Conservation (phyloP, 768 basidiomycete genomes). For the Postia placenta region DNA sequence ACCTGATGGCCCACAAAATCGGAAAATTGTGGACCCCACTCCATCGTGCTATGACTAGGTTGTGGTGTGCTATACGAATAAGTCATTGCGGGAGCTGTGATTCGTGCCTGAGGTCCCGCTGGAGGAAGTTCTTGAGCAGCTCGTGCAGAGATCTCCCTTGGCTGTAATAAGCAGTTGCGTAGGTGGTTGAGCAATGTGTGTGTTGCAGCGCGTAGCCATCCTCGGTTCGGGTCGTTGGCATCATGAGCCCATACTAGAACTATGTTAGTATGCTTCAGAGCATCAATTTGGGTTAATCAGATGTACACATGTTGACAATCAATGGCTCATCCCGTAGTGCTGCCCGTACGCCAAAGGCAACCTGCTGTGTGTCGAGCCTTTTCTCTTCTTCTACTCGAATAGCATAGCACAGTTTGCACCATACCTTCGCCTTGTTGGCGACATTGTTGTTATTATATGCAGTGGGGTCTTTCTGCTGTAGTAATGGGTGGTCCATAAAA, state of each 20-base stretch:
- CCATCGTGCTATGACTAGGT: neutral
- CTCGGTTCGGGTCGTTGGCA: neutral
- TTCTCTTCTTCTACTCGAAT: neutral
- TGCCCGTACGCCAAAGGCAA: neutral
- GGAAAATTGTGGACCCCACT: neutral
- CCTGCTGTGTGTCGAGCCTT: neutral
- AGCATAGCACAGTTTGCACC: neutral
- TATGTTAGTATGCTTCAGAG: neutral
- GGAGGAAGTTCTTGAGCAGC: neutral
- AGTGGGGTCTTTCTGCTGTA: neutral
- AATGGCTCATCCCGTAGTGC: neutral
- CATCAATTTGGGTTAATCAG: neutral
- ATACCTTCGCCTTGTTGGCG: neutral
- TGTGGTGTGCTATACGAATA: neutral
- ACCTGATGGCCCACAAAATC: neutral
- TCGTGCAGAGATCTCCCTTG: neutral
- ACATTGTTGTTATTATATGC: neutral
- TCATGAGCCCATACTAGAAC: neutral
- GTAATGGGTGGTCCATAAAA: neutral
- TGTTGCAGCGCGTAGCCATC: neutral
- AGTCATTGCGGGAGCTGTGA: neutral
- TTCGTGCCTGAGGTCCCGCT: neutral
- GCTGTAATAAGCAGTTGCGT: neutral
- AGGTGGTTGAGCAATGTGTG: neutral
- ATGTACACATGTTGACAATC: neutral